A percentile compares a stretch with the other conserved stretches of the same genome.
These are phyloP conservation scores for Spathaspora passalidarum DNA, from an alignment of 805 yeast genomes.

Conservation along the genomic window DNA sequence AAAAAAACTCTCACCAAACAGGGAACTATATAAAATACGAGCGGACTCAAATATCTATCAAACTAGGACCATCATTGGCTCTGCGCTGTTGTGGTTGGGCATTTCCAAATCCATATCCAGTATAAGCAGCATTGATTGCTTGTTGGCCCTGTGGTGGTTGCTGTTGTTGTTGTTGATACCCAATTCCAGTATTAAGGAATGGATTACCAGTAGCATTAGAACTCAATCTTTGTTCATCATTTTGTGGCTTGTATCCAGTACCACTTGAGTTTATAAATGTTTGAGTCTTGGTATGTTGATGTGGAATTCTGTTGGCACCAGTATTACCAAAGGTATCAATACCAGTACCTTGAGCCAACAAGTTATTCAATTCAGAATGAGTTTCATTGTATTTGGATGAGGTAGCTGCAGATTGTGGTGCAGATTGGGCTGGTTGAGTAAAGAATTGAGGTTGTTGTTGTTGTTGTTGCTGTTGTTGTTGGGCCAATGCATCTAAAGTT, in stretches of 20 bases:
- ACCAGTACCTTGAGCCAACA: constrained; percentile 85
- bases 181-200: constrained; percentile 60
- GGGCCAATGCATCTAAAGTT: constrained; percentile 27
- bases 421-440: constrained; percentile 22
- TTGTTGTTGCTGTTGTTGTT: constrained; percentile 23
- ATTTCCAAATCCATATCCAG: constrained; percentile 95
- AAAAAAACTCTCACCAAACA: background rate
- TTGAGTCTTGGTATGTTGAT: constrained; percentile 83
- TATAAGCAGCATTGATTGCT: constrained; percentile 68
- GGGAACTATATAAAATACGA: background rate
- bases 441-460: constrained; percentile 30
- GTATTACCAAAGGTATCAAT: constrained; percentile 91
- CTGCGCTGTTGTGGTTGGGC: constrained; percentile 42
- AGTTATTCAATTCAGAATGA: constrained; percentile 65
- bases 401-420: constrained; percentile 18
- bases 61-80: constrained; percentile 41
- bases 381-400: constrained; percentile 41
- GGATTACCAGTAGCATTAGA: constrained; percentile 53
- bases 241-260: constrained; percentile 56
- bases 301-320: constrained; percentile 82
- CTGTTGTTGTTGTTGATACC: constrained; percentile 24
- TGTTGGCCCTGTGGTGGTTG: constrained; percentile 18
- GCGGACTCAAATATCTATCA: constrained; percentile 38
- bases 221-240: constrained; percentile 30
- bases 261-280: constrained; percentile 86